phyloP scores from a whole-genome alignment of 2,329 filamentous ascomycete species.

The Diaporthe citrichinensis region DNA sequence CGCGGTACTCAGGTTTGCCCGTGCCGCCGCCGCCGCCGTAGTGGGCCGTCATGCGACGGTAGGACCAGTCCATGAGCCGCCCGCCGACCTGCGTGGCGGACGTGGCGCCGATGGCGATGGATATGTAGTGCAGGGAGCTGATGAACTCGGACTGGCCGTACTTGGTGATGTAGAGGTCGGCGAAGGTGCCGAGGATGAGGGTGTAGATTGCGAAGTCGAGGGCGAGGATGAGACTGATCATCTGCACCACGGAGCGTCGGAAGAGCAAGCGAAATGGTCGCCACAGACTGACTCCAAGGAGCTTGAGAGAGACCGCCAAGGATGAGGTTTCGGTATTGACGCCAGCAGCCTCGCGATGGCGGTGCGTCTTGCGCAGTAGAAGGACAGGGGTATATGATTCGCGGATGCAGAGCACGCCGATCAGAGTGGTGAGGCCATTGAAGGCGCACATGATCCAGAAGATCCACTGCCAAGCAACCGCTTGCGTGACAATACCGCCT shows the following conservation, averaged over 20 bases:
- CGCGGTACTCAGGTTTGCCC: constrained; percentile 41
- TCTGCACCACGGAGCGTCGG: constrained; percentile 64
- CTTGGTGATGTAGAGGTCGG: constrained; percentile 60
- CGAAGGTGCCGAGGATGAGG: constrained; percentile 68
- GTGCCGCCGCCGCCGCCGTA: constrained; percentile 32
- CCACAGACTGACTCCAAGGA: constrained; percentile 51
- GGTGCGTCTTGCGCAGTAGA: constrained; percentile 7
- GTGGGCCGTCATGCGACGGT: constrained; percentile 45
- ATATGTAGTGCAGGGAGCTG: constrained; percentile 67
- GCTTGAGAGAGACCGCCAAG: constrained; percentile 2
- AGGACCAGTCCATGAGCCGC: constrained; percentile 46
- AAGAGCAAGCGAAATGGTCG: constrained; percentile 64
- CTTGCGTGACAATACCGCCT: constrained; percentile 56
- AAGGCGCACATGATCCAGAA: constrained; percentile 59
- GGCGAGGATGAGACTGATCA: constrained; percentile 63
- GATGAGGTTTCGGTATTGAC: constrained; percentile 31
- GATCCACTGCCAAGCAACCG: constrained; percentile 59
- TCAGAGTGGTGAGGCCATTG: constrained; percentile 51
- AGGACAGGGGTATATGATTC: constrained; percentile 57
- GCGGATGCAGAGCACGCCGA: constrained; percentile 54
- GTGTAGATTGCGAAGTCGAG: constrained; percentile 69
- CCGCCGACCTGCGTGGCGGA: constrained; percentile 61
- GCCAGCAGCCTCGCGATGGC: not conserved
- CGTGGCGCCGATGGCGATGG: constrained; percentile 67
- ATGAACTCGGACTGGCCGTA: constrained; percentile 63